Conservation (phyloP, 495 filamentous ascomycete genomes). For the Hyaloscypha bicolor region DNA sequence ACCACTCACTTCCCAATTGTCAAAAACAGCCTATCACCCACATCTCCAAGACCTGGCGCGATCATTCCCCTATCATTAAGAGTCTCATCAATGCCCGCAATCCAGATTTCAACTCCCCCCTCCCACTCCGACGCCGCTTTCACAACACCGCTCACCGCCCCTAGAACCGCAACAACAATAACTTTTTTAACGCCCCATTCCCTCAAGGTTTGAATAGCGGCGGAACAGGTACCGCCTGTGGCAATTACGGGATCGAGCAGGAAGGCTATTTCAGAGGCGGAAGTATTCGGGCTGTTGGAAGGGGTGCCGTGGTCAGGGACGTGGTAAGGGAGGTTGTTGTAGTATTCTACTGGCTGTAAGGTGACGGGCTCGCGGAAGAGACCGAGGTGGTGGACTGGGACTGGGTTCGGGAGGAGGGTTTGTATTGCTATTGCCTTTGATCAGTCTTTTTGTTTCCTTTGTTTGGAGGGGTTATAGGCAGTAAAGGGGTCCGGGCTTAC, state of each 20-base stretch:
- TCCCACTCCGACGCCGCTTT: slow-evolving; percentile 73
- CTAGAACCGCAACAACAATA: slow-evolving; percentile 76
- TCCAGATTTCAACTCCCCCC: slow-evolving; percentile 77
- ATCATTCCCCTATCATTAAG: slow-evolving; percentile 84
- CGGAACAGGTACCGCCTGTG: slow-evolving; percentile 85
- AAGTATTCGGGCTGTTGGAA: slow-evolving; percentile 44
- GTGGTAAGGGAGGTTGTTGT: slow-evolving; percentile 93
- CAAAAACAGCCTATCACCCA: slow-evolving; percentile 90
- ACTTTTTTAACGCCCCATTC: slow-evolving; percentile 90
- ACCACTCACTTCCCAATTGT: slow-evolving; percentile 79
- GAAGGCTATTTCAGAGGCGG: slow-evolving; percentile 66
- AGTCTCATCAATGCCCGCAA: slow-evolving; percentile 75
- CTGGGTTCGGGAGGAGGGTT: slow-evolving; percentile 76
- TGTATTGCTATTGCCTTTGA: slow-evolving; percentile 61
- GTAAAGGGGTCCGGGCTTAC: slow-evolving; percentile 40
- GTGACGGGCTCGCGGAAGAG: slow-evolving; percentile 86
- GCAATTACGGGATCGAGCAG: slow-evolving; percentile 92
- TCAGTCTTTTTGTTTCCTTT: neutral
- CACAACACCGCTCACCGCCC: slow-evolving; percentile 63
- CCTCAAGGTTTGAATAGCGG: slow-evolving; percentile 83
- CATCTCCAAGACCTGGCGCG: slow-evolving; percentile 86
- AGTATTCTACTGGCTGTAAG: slow-evolving; percentile 93
- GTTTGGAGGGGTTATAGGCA: neutral
- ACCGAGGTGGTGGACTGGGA: slow-evolving; percentile 90
- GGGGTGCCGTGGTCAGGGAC: slow-evolving; percentile 40